phyloP scores from a whole-genome alignment of 306 rosid genomes.

The Cicer yamashitae region DNA sequence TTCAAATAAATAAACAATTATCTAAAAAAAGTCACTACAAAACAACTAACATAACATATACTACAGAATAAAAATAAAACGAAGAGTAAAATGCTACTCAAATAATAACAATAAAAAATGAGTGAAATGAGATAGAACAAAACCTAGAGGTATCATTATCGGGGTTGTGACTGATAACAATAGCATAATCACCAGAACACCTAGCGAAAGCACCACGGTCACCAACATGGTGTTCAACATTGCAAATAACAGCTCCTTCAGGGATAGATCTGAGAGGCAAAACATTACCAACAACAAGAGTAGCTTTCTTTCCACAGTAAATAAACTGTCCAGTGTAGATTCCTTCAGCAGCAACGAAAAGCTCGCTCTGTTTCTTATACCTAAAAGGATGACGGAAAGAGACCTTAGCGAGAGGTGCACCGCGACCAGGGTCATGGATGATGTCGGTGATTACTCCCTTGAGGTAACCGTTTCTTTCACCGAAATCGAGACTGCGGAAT shows the following conservation, averaged over 20 bases:
- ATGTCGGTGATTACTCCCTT: constrained; percentile 76
- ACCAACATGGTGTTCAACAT: constrained; percentile 83
- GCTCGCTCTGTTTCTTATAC: constrained; percentile 73
- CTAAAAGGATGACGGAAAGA: constrained; percentile 77
- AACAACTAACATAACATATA: background rate
- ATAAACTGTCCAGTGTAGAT: constrained; percentile 76
- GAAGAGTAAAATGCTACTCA: background rate
- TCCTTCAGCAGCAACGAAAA: constrained; percentile 77
- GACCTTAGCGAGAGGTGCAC: constrained; percentile 82
- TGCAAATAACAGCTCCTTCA: constrained; percentile 81
- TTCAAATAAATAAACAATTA: background rate
- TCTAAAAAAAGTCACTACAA: background rate
- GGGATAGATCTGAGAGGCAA: constrained; percentile 73
- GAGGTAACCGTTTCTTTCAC: constrained; percentile 77
- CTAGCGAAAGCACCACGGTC: constrained; percentile 84
- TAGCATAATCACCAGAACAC: constrained; percentile 76
- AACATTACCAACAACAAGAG: constrained; percentile 75
- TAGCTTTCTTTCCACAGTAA: constrained; percentile 84
- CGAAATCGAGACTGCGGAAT: constrained; percentile 78
- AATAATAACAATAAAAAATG: background rate
- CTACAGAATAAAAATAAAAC: too few relatives aligned
- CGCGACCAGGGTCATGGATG: constrained; percentile 84
- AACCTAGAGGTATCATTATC: constrained; percentile 78
- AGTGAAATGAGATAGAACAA: background rate
- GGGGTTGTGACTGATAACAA: constrained; percentile 80